Evolutionary conservation across 108 stramenopile species (phyloP).

Genomic region (Schizochytrium sp.): DNA sequence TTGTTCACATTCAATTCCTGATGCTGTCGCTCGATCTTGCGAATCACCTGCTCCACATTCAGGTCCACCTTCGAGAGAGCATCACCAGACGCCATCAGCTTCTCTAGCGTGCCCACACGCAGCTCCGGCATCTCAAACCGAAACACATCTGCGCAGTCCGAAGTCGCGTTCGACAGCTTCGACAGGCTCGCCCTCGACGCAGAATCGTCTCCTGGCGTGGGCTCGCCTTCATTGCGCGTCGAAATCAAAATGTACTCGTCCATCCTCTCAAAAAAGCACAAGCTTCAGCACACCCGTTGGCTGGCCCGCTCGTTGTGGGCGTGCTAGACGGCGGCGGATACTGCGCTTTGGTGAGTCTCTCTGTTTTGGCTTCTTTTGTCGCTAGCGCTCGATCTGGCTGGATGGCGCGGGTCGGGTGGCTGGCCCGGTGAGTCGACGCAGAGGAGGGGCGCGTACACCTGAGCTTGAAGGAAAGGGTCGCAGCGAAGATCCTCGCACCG

Average conservation of each 20-base stretch:
- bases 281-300: too few species aligned
- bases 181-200: conserved; percentile 26
- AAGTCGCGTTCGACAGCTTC: conserved; percentile 24
- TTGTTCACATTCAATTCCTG: conserved; percentile 80
- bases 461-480: too few species aligned
- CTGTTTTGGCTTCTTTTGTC: too few species aligned
- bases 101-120: conserved; percentile 90
- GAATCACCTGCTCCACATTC: conserved; percentile 85
- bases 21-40: conserved; percentile 88
- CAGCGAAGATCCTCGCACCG: too few species aligned
- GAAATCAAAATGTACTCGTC: conserved; percentile 43
- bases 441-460: too few species aligned
- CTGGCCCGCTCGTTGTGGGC: too few species aligned
- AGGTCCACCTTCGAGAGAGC: conserved; percentile 86
- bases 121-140: conserved; percentile 92
- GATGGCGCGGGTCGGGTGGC: too few species aligned
- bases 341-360: too few species aligned
- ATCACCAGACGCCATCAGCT: conserved; percentile 86
- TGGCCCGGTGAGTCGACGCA: too few species aligned
- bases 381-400: too few species aligned
- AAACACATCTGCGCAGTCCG: conserved; percentile 82
- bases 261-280: neutral
- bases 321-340: too few species aligned
- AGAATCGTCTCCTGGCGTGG: conserved; percentile 57
- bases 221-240: neutral